Evolutionary conservation across 2,329 filamentous ascomycete species (phyloP), one percentile per base, ranked within the genome.

Genomic region (Fusarium hainanense): DNA sequence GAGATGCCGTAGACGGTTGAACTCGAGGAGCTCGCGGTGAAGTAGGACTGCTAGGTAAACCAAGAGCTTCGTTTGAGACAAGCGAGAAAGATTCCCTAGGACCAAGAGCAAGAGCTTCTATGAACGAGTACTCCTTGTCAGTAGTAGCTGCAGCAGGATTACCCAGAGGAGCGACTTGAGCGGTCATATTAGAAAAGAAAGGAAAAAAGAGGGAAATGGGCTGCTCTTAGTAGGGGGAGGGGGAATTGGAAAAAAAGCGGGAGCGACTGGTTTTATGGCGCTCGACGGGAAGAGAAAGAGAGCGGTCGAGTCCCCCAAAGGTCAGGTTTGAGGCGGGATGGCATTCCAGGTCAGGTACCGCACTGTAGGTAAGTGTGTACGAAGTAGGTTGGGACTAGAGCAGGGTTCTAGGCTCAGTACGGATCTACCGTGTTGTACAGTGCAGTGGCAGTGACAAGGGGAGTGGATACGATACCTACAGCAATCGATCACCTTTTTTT

Each of bases 61-160:
- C 74, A 30, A 77, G 74, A 11, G 69, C 66, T 67, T 76, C 75
- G 58, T 74, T 66, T 28, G 75, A 74, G 20, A 76, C 70, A 46
- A 77, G 58, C 40, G 72, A 68, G 56, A 76, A 62, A 21, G 71
- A 74, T 55, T 76, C 72, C 27, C 71, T 72, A 18, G 71, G 72
- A 54, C 71, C 63, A 30, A 77, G 74, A 54, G 69, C 63, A 52
- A 77, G 74, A 32, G 75, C 75, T 74, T 77, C 75, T 46, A 77
- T 72, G 60, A 77, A 77, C 61, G 75, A 77, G 68, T 75, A 77
- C 58, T 77, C 75, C 66, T 76, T 73, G 63, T 75, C 71, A 42
- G 51, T 27, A 27, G 27, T 30, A 30, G 58, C 58, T 56, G 62
- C 62, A 43, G 48, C 47, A 34, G 51, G 42, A 63, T 32, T 18